Evolutionary conservation across 1,139 yeast species (phyloP), one percentile per base, ranked within the genome.

Genomic region (Pichia sp.): DNA sequence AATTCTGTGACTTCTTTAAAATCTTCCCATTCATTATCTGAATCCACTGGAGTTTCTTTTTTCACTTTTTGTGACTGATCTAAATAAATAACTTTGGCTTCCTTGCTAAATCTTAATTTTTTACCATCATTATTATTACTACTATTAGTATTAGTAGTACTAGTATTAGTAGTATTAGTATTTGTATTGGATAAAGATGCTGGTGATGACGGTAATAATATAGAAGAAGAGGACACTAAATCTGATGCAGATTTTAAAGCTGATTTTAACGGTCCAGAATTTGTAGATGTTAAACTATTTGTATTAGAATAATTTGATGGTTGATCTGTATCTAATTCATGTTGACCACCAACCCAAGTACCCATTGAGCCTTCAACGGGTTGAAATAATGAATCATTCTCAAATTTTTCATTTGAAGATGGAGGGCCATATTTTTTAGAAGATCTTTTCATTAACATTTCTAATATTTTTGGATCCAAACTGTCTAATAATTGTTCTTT

Each of bases 341-440:
- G 48, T 31, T 55, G 49, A 48, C 84, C 83, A n/a, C 90, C 90
- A 39, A 82, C 79, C 89, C 89, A 80, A 6, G 82, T 78, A 39
- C 78, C 80, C 48, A 74, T 74, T 12, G 54, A 42, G 12, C 89
- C 87, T 58, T 82, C 86, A 2, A 82, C 78, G 45, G 77, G 82
- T 1, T 69, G 67, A 48, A 73, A 66, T 35, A 28, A 47, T 42
- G 38, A 37, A 32, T 40, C 42, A 9, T 25, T 32, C n/a, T n/a
- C n/a, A n/a, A n/a, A n/a, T n/a, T n/a, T n/a, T n/a, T n/a, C n/a
- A n/a, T n/a, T n/a, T n/a, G n/a, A n/a, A n/a, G n/a, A n/a, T n/a
- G 46, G 41, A n/a, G 30, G 57, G 57, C 49, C 67, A 64, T 23
- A 43, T 68, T 74, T 65, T 69, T 65, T 58, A 58, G 72, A 60